Percentiles rank a stretch among this genome's conserved stretches.
Evolutionary conservation across 495 filamentous ascomycete species (phyloP).

Genomic region (Penicillium atrosanguineum): DNA sequence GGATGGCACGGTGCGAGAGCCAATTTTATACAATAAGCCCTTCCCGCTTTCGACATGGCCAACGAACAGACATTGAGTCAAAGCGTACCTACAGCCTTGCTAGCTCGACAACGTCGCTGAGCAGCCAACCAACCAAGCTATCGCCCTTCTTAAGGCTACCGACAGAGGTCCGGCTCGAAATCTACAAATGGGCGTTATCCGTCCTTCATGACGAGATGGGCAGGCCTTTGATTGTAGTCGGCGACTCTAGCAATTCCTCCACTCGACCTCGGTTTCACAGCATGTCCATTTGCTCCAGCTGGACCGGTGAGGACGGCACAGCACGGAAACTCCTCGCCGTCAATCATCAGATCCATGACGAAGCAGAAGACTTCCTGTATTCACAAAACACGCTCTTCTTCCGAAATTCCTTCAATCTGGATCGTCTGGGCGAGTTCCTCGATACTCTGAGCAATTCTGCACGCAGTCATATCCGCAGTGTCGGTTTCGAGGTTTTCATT

Average conservation of each 20-base stretch:
- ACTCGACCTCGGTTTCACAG: constrained; percentile 33
- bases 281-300: constrained; percentile 38
- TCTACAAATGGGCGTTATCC: constrained; percentile 41
- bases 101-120: background rate
- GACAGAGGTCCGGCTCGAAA: constrained; percentile 38
- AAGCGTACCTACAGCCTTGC: background rate
- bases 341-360: constrained; percentile 43
- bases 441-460: constrained; percentile 35
- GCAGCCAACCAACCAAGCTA: background rate
- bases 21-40: background rate
- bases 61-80: background rate
- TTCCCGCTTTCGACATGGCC: background rate
- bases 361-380: constrained; percentile 41
- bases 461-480: constrained; percentile 33
- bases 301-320: constrained; percentile 34
- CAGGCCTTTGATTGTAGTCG: constrained; percentile 34
- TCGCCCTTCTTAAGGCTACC: constrained; percentile 32
- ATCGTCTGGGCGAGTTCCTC: constrained; percentile 35
- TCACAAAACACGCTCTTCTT: constrained; percentile 42
- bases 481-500: constrained; percentile 43
- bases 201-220: constrained; percentile 37
- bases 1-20: background rate
- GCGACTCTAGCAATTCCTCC: constrained; percentile 34
- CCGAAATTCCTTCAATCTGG: constrained; percentile 39
- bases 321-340: constrained; percentile 29